These are phyloP conservation scores for Fraxinus greggii DNA, from an alignment of 305 asterid species.

Conservation along the genomic window DNA sequence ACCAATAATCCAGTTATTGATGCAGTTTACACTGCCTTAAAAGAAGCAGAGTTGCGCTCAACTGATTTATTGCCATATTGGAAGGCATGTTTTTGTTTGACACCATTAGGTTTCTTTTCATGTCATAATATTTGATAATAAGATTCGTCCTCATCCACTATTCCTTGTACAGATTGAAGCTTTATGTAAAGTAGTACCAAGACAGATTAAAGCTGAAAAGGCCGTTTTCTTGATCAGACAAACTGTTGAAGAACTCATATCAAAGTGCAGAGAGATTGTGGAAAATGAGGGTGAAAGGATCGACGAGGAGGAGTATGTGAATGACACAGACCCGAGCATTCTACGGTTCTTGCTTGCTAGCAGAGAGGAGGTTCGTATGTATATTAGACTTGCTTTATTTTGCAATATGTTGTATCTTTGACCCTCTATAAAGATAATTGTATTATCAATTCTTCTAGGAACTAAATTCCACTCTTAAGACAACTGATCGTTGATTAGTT, in stretches of 20 bases:
- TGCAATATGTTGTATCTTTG: background rate
- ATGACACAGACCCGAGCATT: slow-evolving; percentile 80
- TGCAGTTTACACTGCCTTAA: slow-evolving; percentile 85
- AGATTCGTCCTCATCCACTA: background rate
- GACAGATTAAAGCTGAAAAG: slow-evolving; percentile 84
- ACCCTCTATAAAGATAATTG: background rate
- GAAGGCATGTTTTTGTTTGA: slow-evolving; percentile 58
- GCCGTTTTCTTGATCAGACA: slow-evolving; percentile 69
- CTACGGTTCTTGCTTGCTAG: slow-evolving; percentile 96
- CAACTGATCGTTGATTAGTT: background rate
- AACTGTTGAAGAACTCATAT: slow-evolving; percentile 80
- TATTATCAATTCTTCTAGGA: background rate
- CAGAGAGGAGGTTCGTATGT: slow-evolving; percentile 72
- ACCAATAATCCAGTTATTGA: slow-evolving; percentile 85
- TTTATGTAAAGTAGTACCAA: slow-evolving; percentile 72
- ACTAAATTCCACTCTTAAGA: background rate
- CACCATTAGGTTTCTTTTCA: slow-evolving; percentile 8
- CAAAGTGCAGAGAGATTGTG: slow-evolving; percentile 76
- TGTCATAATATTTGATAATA: slow-evolving; percentile 9
- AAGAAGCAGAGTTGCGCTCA: slow-evolving; percentile 88
- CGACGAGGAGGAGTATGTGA: slow-evolving; percentile 82
- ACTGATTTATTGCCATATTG: slow-evolving; percentile 89
- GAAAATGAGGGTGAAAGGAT: slow-evolving; percentile 86
- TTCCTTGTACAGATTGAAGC: slow-evolving; percentile 55
- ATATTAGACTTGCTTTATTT: slow-evolving; percentile 6